Conservation (phyloP, 2,329 filamentous ascomycete genomes). For the Xylariaceae sp. region DNA sequence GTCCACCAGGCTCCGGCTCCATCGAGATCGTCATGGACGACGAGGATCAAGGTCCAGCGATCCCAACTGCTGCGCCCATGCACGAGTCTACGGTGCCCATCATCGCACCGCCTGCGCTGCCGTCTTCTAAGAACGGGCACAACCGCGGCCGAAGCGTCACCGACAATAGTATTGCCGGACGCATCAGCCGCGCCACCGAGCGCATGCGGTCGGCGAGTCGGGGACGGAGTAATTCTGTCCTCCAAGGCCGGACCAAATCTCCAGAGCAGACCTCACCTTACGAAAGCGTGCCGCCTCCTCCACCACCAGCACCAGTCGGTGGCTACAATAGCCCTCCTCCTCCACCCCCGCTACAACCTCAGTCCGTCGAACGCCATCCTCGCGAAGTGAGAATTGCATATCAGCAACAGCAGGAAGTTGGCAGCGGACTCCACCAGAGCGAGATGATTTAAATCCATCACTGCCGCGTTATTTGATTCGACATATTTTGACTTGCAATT, state of each 20-base stretch:
- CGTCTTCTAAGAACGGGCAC: conserved; percentile 53
- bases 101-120: conserved; percentile 54
- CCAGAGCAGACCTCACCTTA: conserved; percentile 48
- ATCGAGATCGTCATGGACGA: conserved; percentile 74
- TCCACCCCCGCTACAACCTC: conserved; percentile 43
- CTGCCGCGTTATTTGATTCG: neutral
- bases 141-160: conserved; percentile 63
- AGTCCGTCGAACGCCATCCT: conserved; percentile 42
- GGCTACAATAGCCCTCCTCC: conserved; percentile 39
- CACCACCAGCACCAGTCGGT: conserved; percentile 36
- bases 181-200: conserved; percentile 64
- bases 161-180: conserved; percentile 59
- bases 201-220: conserved; percentile 67
- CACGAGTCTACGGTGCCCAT: conserved; percentile 53
- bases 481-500: conserved; percentile 15
- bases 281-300: conserved; percentile 46
- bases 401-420: conserved; percentile 47
- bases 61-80: conserved; percentile 46
- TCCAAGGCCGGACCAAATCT: conserved; percentile 46
- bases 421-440: conserved; percentile 59
- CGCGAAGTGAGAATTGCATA: conserved; percentile 48
- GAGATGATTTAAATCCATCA: conserved; percentile 59
- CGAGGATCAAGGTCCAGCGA: conserved; percentile 47
- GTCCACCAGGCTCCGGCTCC: conserved; percentile 56
- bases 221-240: conserved; percentile 54